Percentiles rank a stretch among this genome's conserved stretches.
These are phyloP conservation scores for Ophiostoma pallidulum DNA, from an alignment of 2,329 filamentous ascomycete species.

Conservation along the genomic window DNA sequence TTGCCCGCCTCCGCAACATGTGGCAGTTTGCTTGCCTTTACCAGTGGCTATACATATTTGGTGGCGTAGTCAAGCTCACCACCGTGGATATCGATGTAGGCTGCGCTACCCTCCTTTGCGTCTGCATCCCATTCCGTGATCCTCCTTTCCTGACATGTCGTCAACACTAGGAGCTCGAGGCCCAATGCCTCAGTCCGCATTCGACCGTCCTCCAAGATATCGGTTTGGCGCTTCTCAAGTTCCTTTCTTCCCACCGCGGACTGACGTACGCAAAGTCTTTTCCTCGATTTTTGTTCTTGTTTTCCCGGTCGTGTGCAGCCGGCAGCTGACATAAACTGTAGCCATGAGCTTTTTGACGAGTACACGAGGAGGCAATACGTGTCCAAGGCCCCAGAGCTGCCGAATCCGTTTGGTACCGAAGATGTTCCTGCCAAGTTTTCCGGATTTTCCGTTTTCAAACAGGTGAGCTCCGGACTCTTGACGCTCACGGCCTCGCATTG, in stretches of 20 bases:
- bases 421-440: slow-evolving; percentile 65
- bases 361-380: slow-evolving; percentile 84
- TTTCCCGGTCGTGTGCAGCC: not conserved
- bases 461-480: slow-evolving; percentile 38
- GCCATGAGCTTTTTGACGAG: slow-evolving; percentile 82
- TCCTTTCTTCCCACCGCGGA: slow-evolving; percentile 85
- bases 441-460: slow-evolving; percentile 73
- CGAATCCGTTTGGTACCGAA: slow-evolving; percentile 75
- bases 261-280: slow-evolving; percentile 56
- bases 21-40: slow-evolving; percentile 94
- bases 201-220: slow-evolving; percentile 71
- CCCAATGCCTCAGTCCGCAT: slow-evolving; percentile 72
- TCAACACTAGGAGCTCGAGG: slow-evolving; percentile 86
- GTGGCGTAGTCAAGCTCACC: slow-evolving; percentile 79
- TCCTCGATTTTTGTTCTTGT: not conserved
- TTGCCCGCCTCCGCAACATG: slow-evolving; percentile 70
- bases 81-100: slow-evolving; percentile 81
- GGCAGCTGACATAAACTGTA: slow-evolving; percentile 28
- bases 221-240: slow-evolving; percentile 80
- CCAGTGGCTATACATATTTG: slow-evolving; percentile 91
- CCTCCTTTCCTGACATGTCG: not conserved
- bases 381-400: slow-evolving; percentile 60
- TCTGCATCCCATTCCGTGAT: not conserved
- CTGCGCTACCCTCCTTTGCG: not conserved
- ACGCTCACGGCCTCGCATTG: no score